Evolutionary conservation across 306 rosid genomes (phyloP), one percentile per base, ranked within the genome.

Genomic region (Medicago arabica): DNA sequence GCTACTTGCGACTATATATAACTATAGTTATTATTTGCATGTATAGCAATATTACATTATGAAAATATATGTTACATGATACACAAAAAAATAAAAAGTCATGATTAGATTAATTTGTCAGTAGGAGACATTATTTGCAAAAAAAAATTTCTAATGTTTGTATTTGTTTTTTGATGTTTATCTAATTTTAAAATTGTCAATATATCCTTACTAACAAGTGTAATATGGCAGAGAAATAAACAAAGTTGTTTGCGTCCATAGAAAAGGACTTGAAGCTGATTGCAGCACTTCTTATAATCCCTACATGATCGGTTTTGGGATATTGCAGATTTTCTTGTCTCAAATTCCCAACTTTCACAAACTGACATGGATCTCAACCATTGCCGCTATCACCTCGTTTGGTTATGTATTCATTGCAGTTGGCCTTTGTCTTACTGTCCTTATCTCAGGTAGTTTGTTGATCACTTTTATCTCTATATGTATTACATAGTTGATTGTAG

Each of bases 331-430:
- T 63, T 68, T 89, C 19, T 77, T 84, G 50, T 88, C 96, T 39
- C 92, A 88, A 71, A 87, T 91, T 63, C 86, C 90, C 60, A 88
- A 87, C 69, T 91, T 91, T 38, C 84, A 82, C 57, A 73, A 84
- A 61, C 66, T 87, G 11, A 71, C 90, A 36, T 84, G 88, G 92
- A 85, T 88, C 39, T 89, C 93, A 54, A 78, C 82, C 18, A 9
- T 75, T 67, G 92, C 92, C 6, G 90, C 89, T 63, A 25, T 64
- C 51, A 90, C 86, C 78, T 90, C 96, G 12, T 91, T 90, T 72
- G 90, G 89, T 17, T 90, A 90, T 75, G 85, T 87, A 46, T 18
- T 73, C 19, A 79, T 82, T 46, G 90, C 87, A 21, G 69, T 78
- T 63, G 90, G 87, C n/a, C 87, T 91, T 51, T 87, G 92, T 43